Evolutionary conservation across 179 eudicot species (phyloP), one percentile per base, ranked within the genome.

Genomic region (Beta corolliflora): DNA sequence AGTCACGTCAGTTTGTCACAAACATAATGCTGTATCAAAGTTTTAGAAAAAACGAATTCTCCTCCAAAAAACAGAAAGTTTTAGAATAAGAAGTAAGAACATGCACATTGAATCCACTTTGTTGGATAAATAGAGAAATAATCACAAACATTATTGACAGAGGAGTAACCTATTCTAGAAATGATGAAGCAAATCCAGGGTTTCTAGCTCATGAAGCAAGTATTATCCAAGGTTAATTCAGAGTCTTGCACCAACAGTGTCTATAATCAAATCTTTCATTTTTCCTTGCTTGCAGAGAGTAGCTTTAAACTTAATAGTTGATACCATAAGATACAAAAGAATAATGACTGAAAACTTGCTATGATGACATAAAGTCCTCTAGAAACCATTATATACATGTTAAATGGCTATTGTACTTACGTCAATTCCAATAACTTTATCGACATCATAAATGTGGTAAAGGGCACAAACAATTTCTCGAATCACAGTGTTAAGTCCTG

Each of bases 391-490:
- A 10, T 41, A 31, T 9, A 54, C 16, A 10, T 6, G 0, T 0
- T 61, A 68, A 65, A 11, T 18, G 5, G 25, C 50, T 8, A 25
- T 54, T 9, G 36, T 60, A 80, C 89, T 87, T 82, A 89, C 91
- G 54, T 89, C 85, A 64, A 89, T 89, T 78, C 91, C 91, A 79
- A 87, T 84, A 79, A 87, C 89, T 73, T 67, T 87, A 80, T 58
- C 79, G 68, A 87, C 91, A 64, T 88, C 91, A 81, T 89, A 89
- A 90, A 87, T 89, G 86, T 87, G 68, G 81, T 84, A 84, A 5
- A 89, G 87, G 31, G 84, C 89, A 66, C 91, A 89, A 15, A 89
- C 90, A 21, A 89, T 86, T 81, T 89, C 91, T 81, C 91, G 84
- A 67, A 87, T 81, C 23, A 89, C 91, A 14, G 91, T 89, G 85